Base-by-base conservation (phyloP, 306 rosid genomes). In the Casuarina glauca region DNA sequence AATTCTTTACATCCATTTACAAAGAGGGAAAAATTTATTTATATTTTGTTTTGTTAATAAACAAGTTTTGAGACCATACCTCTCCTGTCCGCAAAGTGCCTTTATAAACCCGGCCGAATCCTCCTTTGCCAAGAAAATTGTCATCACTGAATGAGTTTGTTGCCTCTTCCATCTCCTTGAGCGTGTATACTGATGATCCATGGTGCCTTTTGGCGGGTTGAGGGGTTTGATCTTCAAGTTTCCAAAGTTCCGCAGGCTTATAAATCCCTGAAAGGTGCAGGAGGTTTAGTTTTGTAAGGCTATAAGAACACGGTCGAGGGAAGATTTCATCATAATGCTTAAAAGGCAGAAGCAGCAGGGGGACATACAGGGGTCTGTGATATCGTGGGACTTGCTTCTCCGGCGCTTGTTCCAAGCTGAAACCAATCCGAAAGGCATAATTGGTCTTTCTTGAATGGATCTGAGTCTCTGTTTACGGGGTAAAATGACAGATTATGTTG, bases 351-450 rank as follows among this genome's bases (percentile, higher is more conserved):
- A 43, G 74, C 9, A 46, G 61, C 6, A 45, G 43, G 67, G 70
- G 75, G 68, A 78, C 82, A 69, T 92, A 94, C 99, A 93, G 32
- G 96, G 99, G 77, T 90, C 93, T 49, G 91, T 85, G 60, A 77
- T 91, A 70, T 92, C 95, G 54, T 87, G 85, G 26, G 97, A 91
- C 76, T 89, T 95, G 85, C 91, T 87, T 86, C 96, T 87, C 19
- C 97, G 84, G 70, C 99, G 92, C 86, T 95, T 95, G 84, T 91
- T 93, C 99, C 97, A 95, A 0, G 99, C 99, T 4, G 97, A 88
- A 76, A 95, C 91, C 78, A 95, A 87, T 77, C 96, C 89, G 80
- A 95, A 95, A 48, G 97, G 91, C 97, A 95, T 93, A 74, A 73
- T 82, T 77, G 68, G 36, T 70, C 76, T 76, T 89, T 73, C 77